A percentile compares a stretch with the other conserved stretches of the same genome.
phyloP scores from a whole-genome alignment of 768 basidiomycete genomes.

The Nidularia sp. region DNA sequence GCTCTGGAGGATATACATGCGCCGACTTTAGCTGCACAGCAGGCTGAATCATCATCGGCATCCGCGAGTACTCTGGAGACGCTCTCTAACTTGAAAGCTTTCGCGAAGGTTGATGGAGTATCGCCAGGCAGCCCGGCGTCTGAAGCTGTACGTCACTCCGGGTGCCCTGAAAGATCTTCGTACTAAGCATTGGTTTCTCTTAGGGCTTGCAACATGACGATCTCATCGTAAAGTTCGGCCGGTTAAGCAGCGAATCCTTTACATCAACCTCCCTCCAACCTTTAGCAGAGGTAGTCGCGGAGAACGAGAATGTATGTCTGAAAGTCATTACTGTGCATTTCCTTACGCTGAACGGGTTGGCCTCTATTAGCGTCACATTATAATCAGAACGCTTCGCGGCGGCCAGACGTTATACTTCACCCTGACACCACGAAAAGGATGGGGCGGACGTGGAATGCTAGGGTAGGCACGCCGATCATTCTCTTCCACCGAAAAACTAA shows the following conservation, averaged over 20 bases:
- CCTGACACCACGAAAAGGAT: constrained; percentile 69
- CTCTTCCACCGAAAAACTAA: background rate
- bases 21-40: constrained; percentile 23
- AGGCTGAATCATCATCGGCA: constrained; percentile 3
- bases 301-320: constrained; percentile 69
- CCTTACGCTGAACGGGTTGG: no score
- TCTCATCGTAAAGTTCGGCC: constrained; percentile 71
- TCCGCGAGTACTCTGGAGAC: background rate
- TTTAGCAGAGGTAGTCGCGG: constrained; percentile 68
- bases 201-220: constrained; percentile 71
- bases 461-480: constrained; percentile 48
- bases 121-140: constrained; percentile 80
- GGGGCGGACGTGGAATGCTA: constrained; percentile 85
- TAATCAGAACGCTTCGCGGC: constrained; percentile 53
- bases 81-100: constrained; percentile 33
- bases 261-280: constrained; percentile 52
- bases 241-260: constrained; percentile 51
- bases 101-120: constrained; percentile 81
- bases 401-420: constrained; percentile 41
- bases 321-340: no score
- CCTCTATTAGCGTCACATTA: constrained; percentile 26
- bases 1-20: constrained; percentile 71
- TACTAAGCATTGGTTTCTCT: constrained; percentile 1
- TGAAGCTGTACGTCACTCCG: constrained; percentile 52
- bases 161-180: background rate